These are phyloP conservation scores for Neofusicoccum ribis DNA, from an alignment of 2,329 filamentous ascomycete genomes.

Conservation along the genomic window DNA sequence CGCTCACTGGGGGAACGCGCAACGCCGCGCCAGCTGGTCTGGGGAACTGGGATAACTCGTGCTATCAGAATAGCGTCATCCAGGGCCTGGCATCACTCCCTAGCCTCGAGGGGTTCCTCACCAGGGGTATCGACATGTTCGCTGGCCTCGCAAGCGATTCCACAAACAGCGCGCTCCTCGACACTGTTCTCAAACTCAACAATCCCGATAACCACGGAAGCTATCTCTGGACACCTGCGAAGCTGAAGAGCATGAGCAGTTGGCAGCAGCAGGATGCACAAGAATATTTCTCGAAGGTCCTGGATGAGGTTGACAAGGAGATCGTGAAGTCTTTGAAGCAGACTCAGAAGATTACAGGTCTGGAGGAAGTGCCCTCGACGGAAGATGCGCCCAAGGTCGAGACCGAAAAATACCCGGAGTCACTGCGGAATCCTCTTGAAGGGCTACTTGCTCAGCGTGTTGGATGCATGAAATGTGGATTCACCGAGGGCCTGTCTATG, in stretches of 20 bases:
- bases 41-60: slow-evolving; percentile 92
- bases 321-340: slow-evolving; percentile 51
- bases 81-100: slow-evolving; percentile 75
- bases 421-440: slow-evolving; percentile 74
- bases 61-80: slow-evolving; percentile 95
- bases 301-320: slow-evolving; percentile 83
- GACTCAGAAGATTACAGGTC: slow-evolving; percentile 29
- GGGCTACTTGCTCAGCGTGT: slow-evolving; percentile 86
- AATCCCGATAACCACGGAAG: slow-evolving; percentile 69
- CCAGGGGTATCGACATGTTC: slow-evolving; percentile 33
- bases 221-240: slow-evolving; percentile 77
- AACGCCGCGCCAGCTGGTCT: slow-evolving; percentile 59
- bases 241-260: slow-evolving; percentile 88
- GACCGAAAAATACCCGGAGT: slow-evolving; percentile 18
- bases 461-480: slow-evolving; percentile 80
- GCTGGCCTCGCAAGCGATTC: slow-evolving; percentile 39
- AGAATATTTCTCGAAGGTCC: slow-evolving; percentile 89
- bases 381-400: slow-evolving; percentile 13
- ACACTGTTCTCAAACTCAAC: slow-evolving; percentile 70
- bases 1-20: slow-evolving; percentile 24
- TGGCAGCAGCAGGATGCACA: slow-evolving; percentile 98
- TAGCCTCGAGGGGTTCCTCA: slow-evolving; percentile 67
- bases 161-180: slow-evolving; percentile 59
- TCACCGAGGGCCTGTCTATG: slow-evolving; percentile 83
- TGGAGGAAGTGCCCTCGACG: neutral